These are phyloP conservation scores for Massariosphaeria phaeospora DNA, from an alignment of 495 filamentous ascomycete genomes.

Conservation along the genomic window DNA sequence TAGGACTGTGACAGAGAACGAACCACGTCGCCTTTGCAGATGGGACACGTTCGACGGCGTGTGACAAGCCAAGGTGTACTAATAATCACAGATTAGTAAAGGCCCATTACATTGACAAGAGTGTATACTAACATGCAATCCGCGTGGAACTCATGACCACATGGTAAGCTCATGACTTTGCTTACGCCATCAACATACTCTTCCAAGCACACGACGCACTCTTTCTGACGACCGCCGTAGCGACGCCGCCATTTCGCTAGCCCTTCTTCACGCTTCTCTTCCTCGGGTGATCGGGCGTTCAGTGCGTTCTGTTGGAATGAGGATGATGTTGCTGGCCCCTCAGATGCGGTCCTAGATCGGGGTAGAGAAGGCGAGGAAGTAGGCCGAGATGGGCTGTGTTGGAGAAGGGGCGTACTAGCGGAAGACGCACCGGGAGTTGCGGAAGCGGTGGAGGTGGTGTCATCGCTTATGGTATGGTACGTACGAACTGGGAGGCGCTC, in stretches of 20 bases:
- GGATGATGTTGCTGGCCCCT: conserved; percentile 36
- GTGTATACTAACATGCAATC: conserved; percentile 88
- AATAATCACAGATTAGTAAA: conserved; percentile 29
- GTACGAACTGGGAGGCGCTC: conserved; percentile 91
- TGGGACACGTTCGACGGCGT: conserved; percentile 88
- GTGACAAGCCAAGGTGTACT: conserved; percentile 99
- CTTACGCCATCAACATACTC: conserved; percentile 95
- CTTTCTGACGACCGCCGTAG: conserved; percentile 80
- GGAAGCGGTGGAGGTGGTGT: conserved; percentile 50
- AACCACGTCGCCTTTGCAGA: conserved; percentile 97
- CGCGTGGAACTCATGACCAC: conserved; percentile 95
- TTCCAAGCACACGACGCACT: conserved; percentile 97
- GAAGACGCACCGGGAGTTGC: conserved; percentile 57
- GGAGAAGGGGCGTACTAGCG: conserved; percentile 69
- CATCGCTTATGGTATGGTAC: conserved; percentile 75
- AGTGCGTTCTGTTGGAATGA: conserved; percentile 20
- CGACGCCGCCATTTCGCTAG: conserved; percentile 64
- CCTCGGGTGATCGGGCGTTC: conserved; percentile 42
- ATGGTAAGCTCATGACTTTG: conserved; percentile 94
- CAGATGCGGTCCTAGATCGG: conserved; percentile 62
- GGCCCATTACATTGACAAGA: conserved; percentile 5
- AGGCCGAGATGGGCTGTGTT: conserved; percentile 23
- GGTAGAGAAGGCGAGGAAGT: conserved; percentile 50
- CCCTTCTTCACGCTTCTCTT: conserved; percentile 50
- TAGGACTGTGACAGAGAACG: conserved; percentile 48